These are phyloP conservation scores for Zizania palustris DNA, from an alignment of 202 grass and related monocot species.

Conservation along the genomic window DNA sequence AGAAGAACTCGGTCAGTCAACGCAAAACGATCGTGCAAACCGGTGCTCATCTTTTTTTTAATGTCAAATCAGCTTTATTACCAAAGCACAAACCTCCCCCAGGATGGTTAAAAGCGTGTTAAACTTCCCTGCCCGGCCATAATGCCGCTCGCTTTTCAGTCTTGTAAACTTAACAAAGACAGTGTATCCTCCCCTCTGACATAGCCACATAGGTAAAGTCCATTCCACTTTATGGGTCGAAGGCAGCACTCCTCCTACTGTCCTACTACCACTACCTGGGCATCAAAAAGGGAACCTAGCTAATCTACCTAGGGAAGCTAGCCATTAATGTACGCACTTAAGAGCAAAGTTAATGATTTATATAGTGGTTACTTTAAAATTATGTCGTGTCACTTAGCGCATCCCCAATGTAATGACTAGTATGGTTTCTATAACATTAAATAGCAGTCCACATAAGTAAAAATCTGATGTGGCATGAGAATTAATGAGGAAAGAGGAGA, in stretches of 20 bases:
- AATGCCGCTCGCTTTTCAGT: constrained; percentile 22
- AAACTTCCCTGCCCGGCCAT: not conserved
- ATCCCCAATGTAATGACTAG: too few relatives aligned
- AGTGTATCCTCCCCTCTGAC: not conserved
- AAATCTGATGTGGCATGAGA: too few relatives aligned
- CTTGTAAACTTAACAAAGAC: constrained; percentile 29
- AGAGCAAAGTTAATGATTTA: too few relatives aligned
- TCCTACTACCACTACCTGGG: not conserved
- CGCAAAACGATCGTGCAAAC: not conserved
- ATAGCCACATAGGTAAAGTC: constrained; percentile 39
- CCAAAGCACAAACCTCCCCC: not conserved
- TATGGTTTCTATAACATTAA: too few relatives aligned
- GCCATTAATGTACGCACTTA: constrained; percentile 13
- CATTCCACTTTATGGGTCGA: constrained; percentile 38
- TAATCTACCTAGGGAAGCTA: not conserved
- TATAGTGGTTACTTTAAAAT: too few relatives aligned
- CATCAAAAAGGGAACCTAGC: not conserved
- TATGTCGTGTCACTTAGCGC: too few relatives aligned
- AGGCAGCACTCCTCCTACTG: constrained; percentile 19
- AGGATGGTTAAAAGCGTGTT: not conserved
- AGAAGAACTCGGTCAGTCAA: too few relatives aligned
- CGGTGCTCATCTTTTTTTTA: not conserved
- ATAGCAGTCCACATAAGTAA: too few relatives aligned
- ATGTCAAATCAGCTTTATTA: not conserved
- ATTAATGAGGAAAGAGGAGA: too few relatives aligned